Evolutionary conservation across 495 filamentous ascomycete genomes (phyloP), one percentile per base, ranked within the genome.

Genomic region (Annulohypoxylon maeteangense): DNA sequence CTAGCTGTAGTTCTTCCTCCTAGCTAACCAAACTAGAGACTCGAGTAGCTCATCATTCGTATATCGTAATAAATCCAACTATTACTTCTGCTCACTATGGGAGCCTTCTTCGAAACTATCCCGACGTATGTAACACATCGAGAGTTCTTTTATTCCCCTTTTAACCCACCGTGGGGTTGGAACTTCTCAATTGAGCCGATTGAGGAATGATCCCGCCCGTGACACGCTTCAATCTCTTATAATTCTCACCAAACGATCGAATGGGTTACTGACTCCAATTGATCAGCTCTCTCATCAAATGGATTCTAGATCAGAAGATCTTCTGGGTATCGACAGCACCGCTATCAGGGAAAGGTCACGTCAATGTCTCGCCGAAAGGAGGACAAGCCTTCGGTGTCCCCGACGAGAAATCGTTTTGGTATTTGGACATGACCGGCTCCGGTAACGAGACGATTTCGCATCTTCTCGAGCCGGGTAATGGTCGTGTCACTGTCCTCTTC

Each of bases 311-410:
- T 1, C 91, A 93, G 71, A 85, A 85, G 55, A 73, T 92, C 61
- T 92, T 93, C 79, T 93, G 87, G 81, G 87, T 88, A 6, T 87
- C 88, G 12, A 88, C 90, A 11, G 89, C 90, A 1, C 91, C 91
- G 2, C 79, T 91, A 34, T 79, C 81, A 0, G 84, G 53, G 3
- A 68, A 80, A 1, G 83, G 82, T 0, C 84, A 86, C 62, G 77
- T 93, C 74, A 93, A 92, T 70, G 71, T 92, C 50, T 93, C 91
- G 0, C 91, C 91, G 40, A 92, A 93, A 76, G 90, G 90, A 27
- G 70, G 87, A 8, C 81, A 80, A 20, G 87, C 86, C 6, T 90
- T 93, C 62, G 83, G 88, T 4, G 77, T 93, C 53, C 78, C 91
- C 42, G 77, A 83, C 58, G 77, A 82, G 14, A 88, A 85, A 55